Base-by-base conservation (phyloP, 345 rosid species). In the Geranium brycei region DNA sequence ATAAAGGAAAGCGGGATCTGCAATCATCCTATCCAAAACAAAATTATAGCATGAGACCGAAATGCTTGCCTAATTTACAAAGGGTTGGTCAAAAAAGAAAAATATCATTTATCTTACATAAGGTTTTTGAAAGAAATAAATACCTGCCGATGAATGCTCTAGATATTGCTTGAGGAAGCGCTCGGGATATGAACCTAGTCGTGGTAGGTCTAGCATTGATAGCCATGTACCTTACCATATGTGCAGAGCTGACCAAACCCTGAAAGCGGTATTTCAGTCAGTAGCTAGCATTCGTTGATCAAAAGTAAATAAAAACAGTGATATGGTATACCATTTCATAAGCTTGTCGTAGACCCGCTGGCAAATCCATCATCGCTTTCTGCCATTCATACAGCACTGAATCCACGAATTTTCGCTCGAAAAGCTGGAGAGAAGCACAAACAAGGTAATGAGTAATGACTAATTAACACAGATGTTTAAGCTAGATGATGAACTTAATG, bases 161-260 rank as follows among this genome's bases (percentile, higher is more conserved):
- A 1, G 99, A 93, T 56, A 93, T 77, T 67, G 80, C 87, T 57
- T 90, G 83, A 17, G 97, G 96, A 77, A 90, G 87, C 51, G 96
- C 72, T 68, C 97, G 88, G 57, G 97, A 83, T 68, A 93, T 86
- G 51, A 84, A 67, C 72, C 99, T 86, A 32, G 87, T 78, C 23
- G 88, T 82, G 19, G 97, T 93, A 11, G 99, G 99, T 65, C 99
- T 86, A 51, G 97, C 97, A 75, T 90, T 93, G 16, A 90, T 88
- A 17, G 95, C 92, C 10, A 93, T 79, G 78, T 83, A 90, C 76
- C 75, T 88, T 53, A 88, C 95, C 95, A 93, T 81, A 76, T 93
- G 97, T 60, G 97, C 95, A 7, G 97, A 93, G 82, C 99, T 93
- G 74, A 93, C 91, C 78, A 93, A 79, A 71, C 99, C 97, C 99